These are phyloP conservation scores for Phytopythium chamaehyphon DNA, from an alignment of 352 stramenopile genomes.

Conservation along the genomic window DNA sequence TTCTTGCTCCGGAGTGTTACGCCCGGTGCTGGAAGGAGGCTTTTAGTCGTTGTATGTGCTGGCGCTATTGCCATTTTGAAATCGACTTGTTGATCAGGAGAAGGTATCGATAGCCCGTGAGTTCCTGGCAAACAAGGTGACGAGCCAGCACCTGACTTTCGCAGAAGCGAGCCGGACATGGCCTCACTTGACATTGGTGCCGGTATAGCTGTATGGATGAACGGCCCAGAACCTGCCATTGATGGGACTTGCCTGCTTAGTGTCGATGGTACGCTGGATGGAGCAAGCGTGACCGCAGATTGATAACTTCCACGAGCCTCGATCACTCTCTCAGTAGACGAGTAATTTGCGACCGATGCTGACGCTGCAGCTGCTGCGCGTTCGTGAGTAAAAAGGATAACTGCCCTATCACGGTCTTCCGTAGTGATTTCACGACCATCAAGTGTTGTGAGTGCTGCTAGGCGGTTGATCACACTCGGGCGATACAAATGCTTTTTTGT, in stretches of 20 bases:
- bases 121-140: conserved; percentile 14
- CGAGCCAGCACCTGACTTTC: conserved; percentile 26
- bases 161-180: conserved; percentile 37
- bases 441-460: conserved; percentile 47
- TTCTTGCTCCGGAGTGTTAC: conserved; percentile 20
- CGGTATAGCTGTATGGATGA: neutral
- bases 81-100: conserved; percentile 35
- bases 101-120: conserved; percentile 17
- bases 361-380: conserved; percentile 27
- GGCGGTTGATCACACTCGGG: conserved; percentile 53
- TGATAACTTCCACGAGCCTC: conserved; percentile 15
- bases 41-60: conserved; percentile 44
- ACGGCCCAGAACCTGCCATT: neutral
- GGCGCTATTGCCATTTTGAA: conserved; percentile 38
- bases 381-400: conserved; percentile 69
- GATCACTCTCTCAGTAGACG: conserved; percentile 12
- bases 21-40: conserved; percentile 20
- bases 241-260: conserved; percentile 2
- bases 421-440: conserved; percentile 67
- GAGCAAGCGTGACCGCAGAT: conserved; percentile 29
- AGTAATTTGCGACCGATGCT: conserved; percentile 6
- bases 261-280: conserved; percentile 35
- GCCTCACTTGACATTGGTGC: conserved; percentile 18
- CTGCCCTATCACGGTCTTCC: conserved; percentile 74
- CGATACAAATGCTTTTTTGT: conserved; percentile 84